Evolutionary conservation across 352 stramenopile species (phyloP), one percentile per base, ranked within the genome.

Genomic region (Globisporangium carolinianum): DNA sequence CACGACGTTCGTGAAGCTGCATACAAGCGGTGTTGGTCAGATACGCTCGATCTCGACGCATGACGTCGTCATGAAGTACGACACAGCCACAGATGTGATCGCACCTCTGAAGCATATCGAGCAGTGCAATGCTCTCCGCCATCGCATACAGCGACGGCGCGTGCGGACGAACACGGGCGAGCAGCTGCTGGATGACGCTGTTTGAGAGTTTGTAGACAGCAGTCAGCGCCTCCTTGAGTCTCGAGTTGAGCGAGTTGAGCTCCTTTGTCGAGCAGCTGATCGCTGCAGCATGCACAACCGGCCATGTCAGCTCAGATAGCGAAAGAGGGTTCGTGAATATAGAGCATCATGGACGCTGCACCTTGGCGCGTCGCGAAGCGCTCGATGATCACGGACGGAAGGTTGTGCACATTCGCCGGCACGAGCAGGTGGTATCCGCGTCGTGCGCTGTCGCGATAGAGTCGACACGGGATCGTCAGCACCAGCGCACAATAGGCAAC

Each of bases 81-180:
- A 32, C 24, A 32, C 24, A 32, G 24, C 24, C 24, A 32, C 24
- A 32, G 24, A 32, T 32, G 2, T 32, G 24, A 32, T 32, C 2
- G 14, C 62, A 94, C 86, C 86, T 94, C 24, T 96, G 67, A 9
- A 97, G 70, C 86, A 98, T 96, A 52, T 98, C 91, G 18, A 98
- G 68, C 32, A 97, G 59, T n/a, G 89, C 84, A 8, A 97, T 69
- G 53, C 83, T 91, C 67, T 97, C 90, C 38, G 90, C 76, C 73
- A 95, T 91, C 12, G 78, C 72, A 57, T 96, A 96, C 56, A 97
- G 78, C 5, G 72, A 64, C 10, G 76, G 72, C 1, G 91, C 76
- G 51, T 75, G 70, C 24, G 87, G 76, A 8, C 79, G 76, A 53
- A 97, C 88, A 54, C 83, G 79, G 54, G 90, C 70, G 8, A 96